Evolutionary conservation across 2,329 filamentous ascomycete species (phyloP).

Genomic region (Helotiales sp.): DNA sequence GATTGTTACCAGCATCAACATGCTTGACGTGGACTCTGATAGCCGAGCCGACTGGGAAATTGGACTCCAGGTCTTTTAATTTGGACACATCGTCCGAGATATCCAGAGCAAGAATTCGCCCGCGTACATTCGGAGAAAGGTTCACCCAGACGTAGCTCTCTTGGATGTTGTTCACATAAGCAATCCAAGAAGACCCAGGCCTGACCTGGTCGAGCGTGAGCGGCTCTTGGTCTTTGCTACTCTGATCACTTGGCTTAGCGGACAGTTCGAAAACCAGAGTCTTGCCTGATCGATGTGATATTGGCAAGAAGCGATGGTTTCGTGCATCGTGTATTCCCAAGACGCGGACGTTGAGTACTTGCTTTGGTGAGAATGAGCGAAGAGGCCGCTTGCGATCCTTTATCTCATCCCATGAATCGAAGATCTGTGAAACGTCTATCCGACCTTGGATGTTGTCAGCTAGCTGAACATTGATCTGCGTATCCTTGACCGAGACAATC

Average conservation of each 20-base stretch:
- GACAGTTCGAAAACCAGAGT: conserved; percentile 85
- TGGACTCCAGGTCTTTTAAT: conserved; percentile 73
- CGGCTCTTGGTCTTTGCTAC: conserved; percentile 60
- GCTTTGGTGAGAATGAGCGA: conserved; percentile 72
- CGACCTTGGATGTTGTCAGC: conserved; percentile 90
- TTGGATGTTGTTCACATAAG: conserved; percentile 88
- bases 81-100: conserved; percentile 85
- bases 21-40: conserved; percentile 78
- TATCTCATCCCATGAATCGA: conserved; percentile 87
- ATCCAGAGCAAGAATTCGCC: conserved; percentile 81
- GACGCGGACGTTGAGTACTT: conserved; percentile 75
- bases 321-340: conserved; percentile 88
- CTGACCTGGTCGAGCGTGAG: conserved; percentile 76
- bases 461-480: conserved; percentile 89
- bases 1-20: conserved; percentile 74
- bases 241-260: conserved; percentile 68
- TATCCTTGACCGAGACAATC: conserved; percentile 84
- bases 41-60: conserved; percentile 90
- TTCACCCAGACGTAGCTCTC: conserved; percentile 88
- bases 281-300: conserved; percentile 82
- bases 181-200: conserved; percentile 73
- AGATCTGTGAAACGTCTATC: conserved; percentile 88
- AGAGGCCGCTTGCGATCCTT: conserved; percentile 81
- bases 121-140: conserved; percentile 84
- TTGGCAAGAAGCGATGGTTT: conserved; percentile 88